Evolutionary conservation across 805 yeast species (phyloP).

Genomic region (Lipomyces kockii): DNA sequence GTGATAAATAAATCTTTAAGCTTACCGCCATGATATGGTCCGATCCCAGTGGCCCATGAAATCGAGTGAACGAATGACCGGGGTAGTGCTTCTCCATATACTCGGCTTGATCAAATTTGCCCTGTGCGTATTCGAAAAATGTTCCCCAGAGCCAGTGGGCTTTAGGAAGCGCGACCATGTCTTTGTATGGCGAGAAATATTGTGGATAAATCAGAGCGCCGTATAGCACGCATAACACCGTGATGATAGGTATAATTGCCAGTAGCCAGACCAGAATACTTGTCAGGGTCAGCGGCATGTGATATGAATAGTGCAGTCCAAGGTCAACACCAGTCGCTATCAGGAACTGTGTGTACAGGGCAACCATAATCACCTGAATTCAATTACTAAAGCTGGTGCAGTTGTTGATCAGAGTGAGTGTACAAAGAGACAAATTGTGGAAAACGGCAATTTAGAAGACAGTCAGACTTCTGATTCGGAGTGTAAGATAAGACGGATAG

Average conservation of each 20-base stretch:
- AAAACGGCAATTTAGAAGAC: too few relatives aligned
- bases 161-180: conserved; percentile 15
- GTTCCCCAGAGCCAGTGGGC: conserved; percentile 24
- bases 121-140: conserved; percentile 12
- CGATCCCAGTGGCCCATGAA: conserved; percentile 27
- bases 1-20: background rate
- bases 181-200: conserved; percentile 26
- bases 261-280: conserved; percentile 11
- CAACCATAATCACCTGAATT: conserved; percentile 8
- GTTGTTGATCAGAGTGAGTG: too few relatives aligned
- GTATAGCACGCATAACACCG: conserved; percentile 3
- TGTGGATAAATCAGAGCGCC: conserved; percentile 19
- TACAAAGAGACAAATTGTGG: too few relatives aligned
- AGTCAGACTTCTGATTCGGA: too few relatives aligned
- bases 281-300: conserved; percentile 9
- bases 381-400: too few relatives aligned
- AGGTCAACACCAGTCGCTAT: conserved; percentile 11
- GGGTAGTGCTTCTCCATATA: conserved; percentile 22
- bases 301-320: conserved; percentile 8
- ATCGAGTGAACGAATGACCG: conserved; percentile 17
- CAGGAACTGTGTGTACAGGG: conserved; percentile 6
- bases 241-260: conserved; percentile 7
- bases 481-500: too few relatives aligned
- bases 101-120: conserved; percentile 18
- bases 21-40: conserved; percentile 9